Conservation (phyloP, 768 basidiomycete genomes). For the Nidularia pulvinata region DNA sequence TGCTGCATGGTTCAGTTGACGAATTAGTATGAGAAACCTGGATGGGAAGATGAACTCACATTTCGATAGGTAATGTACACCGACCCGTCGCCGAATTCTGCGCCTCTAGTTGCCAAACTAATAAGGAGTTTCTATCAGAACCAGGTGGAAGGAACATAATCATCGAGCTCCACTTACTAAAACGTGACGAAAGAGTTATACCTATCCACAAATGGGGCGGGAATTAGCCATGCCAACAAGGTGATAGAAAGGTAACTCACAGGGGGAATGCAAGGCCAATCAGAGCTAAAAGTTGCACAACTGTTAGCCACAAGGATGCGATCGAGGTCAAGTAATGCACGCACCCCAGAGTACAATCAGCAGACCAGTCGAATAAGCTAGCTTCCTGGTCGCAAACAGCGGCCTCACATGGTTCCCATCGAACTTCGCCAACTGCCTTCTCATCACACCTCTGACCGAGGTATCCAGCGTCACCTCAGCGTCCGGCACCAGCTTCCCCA, state of each 20-base stretch:
- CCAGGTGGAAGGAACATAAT: background rate
- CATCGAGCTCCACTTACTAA: slow-evolving; percentile 14
- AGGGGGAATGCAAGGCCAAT: slow-evolving; percentile 64
- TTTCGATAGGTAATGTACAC: slow-evolving; percentile 76
- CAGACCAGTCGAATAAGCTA: slow-evolving; percentile 67
- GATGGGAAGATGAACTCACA: slow-evolving; percentile 24
- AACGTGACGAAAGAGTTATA: slow-evolving; percentile 26
- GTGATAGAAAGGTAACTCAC: slow-evolving; percentile 31
- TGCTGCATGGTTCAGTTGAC: slow-evolving; percentile 34
- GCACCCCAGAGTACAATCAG: slow-evolving; percentile 54
- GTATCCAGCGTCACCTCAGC: slow-evolving; percentile 1
- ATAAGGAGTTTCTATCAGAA: background rate
- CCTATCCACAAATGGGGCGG: slow-evolving; percentile 7
- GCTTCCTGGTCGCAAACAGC: slow-evolving; percentile 60
- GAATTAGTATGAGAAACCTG: background rate
- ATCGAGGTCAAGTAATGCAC: slow-evolving; percentile 15
- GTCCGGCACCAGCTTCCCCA: slow-evolving; percentile 3
- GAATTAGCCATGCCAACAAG: background rate
- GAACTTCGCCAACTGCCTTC: slow-evolving; percentile 31
- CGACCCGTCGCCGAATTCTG: slow-evolving; percentile 69
- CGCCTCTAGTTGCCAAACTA: slow-evolving; percentile 66
- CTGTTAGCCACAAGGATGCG: background rate
- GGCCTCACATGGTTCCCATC: slow-evolving; percentile 45
- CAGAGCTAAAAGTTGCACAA: slow-evolving; percentile 40
- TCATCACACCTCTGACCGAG: slow-evolving; percentile 5